Conservation (phyloP, 257 asterid genomes). For the Verbascum thapsus region DNA sequence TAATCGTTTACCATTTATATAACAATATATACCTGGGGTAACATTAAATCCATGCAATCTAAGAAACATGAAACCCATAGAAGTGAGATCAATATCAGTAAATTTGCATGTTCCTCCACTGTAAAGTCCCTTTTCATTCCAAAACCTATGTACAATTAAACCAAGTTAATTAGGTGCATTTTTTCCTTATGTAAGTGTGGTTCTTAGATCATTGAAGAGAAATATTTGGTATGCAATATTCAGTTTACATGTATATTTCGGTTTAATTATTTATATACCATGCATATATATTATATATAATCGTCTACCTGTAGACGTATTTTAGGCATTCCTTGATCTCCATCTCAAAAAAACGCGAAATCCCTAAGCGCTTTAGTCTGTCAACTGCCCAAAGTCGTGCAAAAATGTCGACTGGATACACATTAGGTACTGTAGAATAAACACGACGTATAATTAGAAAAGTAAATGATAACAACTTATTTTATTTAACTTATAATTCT, state of each 20-base stretch:
- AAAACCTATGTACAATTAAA: constrained; percentile 30
- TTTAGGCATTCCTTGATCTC: constrained; percentile 38
- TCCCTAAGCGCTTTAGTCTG: constrained; percentile 46
- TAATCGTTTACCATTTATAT: too few relatives aligned
- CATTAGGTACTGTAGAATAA: constrained; percentile 33
- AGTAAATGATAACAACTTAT: too few relatives aligned
- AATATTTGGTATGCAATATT: too few relatives aligned
- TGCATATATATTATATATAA: not conserved
- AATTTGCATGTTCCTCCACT: constrained; percentile 36
- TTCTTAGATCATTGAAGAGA: too few relatives aligned
- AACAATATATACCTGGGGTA: constrained; percentile 37
- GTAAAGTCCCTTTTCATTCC: constrained; percentile 45
- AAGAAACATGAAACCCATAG: constrained; percentile 47
- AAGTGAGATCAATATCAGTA: constrained; percentile 42
- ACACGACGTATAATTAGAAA: not conserved
- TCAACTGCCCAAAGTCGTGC: constrained; percentile 51
- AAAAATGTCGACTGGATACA: constrained; percentile 42
- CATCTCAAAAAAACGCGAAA: constrained; percentile 37
- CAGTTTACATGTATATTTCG: too few relatives aligned
- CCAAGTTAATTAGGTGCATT: too few relatives aligned
- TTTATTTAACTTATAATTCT: too few relatives aligned
- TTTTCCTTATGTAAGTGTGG: too few relatives aligned
- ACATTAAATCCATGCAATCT: constrained; percentile 42
- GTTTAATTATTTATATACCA: not conserved
- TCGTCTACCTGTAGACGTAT: constrained; percentile 35